Evolutionary conservation across 352 stramenopile genomes (phyloP), one percentile per base, ranked within the genome.

Genomic region (Globisporangium barbulae): DNA sequence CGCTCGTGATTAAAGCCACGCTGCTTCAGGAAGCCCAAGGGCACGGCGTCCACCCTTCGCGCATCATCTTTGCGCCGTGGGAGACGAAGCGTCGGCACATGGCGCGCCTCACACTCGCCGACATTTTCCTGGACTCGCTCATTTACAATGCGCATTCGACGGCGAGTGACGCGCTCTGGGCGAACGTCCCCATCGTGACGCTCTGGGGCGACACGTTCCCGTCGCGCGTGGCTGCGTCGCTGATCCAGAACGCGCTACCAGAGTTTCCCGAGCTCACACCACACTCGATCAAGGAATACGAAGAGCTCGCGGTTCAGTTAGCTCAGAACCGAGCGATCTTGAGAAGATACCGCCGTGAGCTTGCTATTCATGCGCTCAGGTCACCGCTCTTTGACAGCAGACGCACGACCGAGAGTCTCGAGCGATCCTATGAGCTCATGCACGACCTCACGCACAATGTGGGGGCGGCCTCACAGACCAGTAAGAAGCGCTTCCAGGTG

Each of bases 71-170:
- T 70, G 77, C 83, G 2, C 57, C 60, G n/a, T 73, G 79, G 7
- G 57, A 81, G 0, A 35, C 73, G n/a, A 94, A 97, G 55, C 59
- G 63, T 5, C 37, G 63, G 7, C 96, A 99, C 69, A 70, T 98
- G 5, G 71, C 72, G 13, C 81, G 96, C 10, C 67, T 98, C 12
- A 68, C 67, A 5, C 44, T 80, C 13, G 90, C 86, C 0, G 94
- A 99, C 68, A 22, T 98, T 4, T 98, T 98, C 56, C 69, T 99
- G n/a, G 96, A 99, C 67, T 97, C 94, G 15, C 85, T 98, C 48
- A 72, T 96, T 8, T 99, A 99, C 76, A 97, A 95, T 47, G 96
- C 96, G n/a, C 97, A 99, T 68, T 98, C 95, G 13, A 97, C 97
- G 2, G 96, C 93, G 17, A 79, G 84, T 19, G 96, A 99, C 61